These are phyloP conservation scores for Simplicillium sp. DNA, from an alignment of 2,329 filamentous ascomycete species.

Conservation along the genomic window DNA sequence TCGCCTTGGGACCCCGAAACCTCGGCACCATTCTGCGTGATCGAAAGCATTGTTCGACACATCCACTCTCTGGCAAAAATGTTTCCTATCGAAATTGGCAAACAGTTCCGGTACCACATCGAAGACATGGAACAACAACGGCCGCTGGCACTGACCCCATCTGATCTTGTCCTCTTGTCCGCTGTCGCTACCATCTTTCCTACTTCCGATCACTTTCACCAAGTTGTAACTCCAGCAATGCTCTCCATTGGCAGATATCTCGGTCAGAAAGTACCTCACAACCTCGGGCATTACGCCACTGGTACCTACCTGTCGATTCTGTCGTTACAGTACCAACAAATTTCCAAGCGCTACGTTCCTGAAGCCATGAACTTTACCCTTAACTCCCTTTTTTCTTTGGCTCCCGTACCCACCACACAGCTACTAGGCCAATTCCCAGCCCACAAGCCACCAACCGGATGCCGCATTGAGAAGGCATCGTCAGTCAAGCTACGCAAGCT, in stretches of 20 bases:
- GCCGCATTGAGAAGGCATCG: conserved; percentile 38
- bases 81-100: conserved; percentile 69
- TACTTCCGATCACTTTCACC: conserved; percentile 94
- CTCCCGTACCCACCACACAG: conserved; percentile 40
- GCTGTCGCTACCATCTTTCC: conserved; percentile 81
- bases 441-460: conserved; percentile 42
- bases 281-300: conserved; percentile 55
- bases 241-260: conserved; percentile 78
- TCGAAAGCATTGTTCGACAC: conserved; percentile 80
- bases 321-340: conserved; percentile 69
- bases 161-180: conserved; percentile 75
- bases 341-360: conserved; percentile 81
- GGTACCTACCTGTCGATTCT: conserved; percentile 76
- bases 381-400: conserved; percentile 61
- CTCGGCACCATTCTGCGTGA: conserved; percentile 51
- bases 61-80: conserved; percentile 86
- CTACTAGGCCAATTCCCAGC: conserved; percentile 50
- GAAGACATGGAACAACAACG: conserved; percentile 39
- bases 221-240: conserved; percentile 83
- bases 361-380: conserved; percentile 76
- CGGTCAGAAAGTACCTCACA: conserved; percentile 62
- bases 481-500: conserved; percentile 39
- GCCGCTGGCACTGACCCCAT: conserved; percentile 44
- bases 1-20: conserved; percentile 32
- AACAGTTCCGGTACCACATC: conserved; percentile 68